phyloP scores from a whole-genome alignment of 139 green algal species.

The Micromonas commoda region DNA sequence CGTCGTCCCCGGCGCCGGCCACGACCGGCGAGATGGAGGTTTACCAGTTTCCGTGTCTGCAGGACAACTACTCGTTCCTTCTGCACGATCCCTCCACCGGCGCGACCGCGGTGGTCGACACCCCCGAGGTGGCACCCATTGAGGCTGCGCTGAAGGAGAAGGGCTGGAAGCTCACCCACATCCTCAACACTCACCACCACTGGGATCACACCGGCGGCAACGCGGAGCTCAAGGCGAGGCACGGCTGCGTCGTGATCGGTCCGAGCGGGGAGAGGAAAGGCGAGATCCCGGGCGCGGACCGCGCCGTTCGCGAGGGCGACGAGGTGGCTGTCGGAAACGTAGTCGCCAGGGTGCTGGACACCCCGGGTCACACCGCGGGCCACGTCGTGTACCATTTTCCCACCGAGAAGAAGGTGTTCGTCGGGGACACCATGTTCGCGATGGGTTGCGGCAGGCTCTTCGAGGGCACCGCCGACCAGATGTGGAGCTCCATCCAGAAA shows the following conservation, averaged over 20 bases:
- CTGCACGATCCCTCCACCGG: slow-evolving; percentile 31
- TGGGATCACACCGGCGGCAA: slow-evolving; percentile 46
- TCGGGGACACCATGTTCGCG: slow-evolving; percentile 35
- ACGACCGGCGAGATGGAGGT: slow-evolving; percentile 24
- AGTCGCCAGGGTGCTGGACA: slow-evolving; percentile 39
- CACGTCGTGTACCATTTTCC: slow-evolving; percentile 35
- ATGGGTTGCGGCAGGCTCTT: slow-evolving; percentile 32
- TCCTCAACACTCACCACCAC: slow-evolving; percentile 50
- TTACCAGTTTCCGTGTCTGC: slow-evolving; percentile 42
- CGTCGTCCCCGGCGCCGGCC: neutral
- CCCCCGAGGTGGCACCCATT: slow-evolving; percentile 36
- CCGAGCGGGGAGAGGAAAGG: neutral
- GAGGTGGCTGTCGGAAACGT: slow-evolving; percentile 35
- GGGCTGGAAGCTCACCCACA: slow-evolving; percentile 27
- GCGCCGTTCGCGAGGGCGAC: slow-evolving; percentile 11
- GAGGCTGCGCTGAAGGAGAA: slow-evolving; percentile 17
- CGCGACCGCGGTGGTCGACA: slow-evolving; percentile 41
- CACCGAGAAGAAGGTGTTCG: slow-evolving; percentile 17
- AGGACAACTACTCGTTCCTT: slow-evolving; percentile 52
- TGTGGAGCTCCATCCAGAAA: slow-evolving; percentile 42
- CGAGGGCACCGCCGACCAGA: slow-evolving; percentile 37
- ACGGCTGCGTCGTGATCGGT: neutral
- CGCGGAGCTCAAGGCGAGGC: slow-evolving; percentile 35
- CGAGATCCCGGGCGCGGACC: slow-evolving; percentile 3
- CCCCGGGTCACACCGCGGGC: slow-evolving; percentile 43